These are phyloP conservation scores for Diaporthe sp. DNA, from an alignment of 2,329 filamentous ascomycete genomes.

Conservation along the genomic window DNA sequence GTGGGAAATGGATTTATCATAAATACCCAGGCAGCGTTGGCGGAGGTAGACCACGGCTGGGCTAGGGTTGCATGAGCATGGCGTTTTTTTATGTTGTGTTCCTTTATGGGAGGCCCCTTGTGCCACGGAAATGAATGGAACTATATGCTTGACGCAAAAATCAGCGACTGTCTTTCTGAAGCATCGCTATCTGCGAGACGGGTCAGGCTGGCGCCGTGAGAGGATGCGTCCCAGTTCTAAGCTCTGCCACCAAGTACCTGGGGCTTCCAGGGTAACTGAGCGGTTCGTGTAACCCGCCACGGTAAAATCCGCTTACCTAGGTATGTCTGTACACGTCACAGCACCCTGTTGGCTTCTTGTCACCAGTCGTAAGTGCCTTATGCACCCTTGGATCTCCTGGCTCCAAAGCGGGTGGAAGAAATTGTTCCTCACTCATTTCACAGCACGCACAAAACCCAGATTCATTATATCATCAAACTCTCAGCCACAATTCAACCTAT, in stretches of 20 bases:
- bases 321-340: not conserved
- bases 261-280: no score
- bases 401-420: not conserved
- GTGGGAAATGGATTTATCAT: constrained; percentile 27
- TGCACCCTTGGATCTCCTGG: not conserved
- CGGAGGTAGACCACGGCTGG: constrained; percentile 16
- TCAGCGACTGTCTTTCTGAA: not conserved
- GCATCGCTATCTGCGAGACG: not conserved
- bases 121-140: constrained; percentile 23
- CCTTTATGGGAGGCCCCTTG: constrained; percentile 17
- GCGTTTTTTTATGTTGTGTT: constrained; percentile 39
- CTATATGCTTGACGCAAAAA: not conserved
- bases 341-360: not conserved
- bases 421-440: not conserved
- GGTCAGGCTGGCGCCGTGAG: not conserved
- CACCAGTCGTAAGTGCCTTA: not conserved
- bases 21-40: constrained; percentile 34
- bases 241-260: no score
- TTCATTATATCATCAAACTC: not conserved
- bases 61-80: constrained; percentile 44
- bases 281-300: not conserved
- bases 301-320: not conserved
- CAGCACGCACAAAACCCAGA: no score
- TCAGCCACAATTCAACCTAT: not conserved
- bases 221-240: no score